Evolutionary conservation across 371 early-diverging fungal species (phyloP).

Genomic region (Haplosporangium sp.): DNA sequence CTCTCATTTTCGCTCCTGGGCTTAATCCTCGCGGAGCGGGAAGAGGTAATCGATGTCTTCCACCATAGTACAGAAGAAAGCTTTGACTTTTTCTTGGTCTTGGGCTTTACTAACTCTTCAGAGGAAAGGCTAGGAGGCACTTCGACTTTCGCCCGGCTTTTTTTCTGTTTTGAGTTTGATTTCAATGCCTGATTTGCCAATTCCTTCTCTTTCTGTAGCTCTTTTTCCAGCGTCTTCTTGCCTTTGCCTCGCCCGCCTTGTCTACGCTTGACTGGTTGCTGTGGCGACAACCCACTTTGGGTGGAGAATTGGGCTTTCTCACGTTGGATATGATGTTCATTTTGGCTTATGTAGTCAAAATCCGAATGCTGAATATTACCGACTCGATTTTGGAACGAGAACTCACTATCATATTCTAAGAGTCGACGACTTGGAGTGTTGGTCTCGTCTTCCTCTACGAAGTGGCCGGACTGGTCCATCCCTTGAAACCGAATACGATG

Average conservation of each 20-base stretch:
- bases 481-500: not conserved
- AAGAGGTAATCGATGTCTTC: not conserved
- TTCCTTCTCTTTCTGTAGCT: not conserved
- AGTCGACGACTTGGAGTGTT: not conserved
- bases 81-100: not conserved
- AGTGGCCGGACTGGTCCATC: not conserved
- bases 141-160: not conserved
- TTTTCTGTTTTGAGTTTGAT: not conserved
- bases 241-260: conserved; percentile 4
- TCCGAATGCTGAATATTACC: not conserved
- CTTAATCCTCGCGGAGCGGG: not conserved
- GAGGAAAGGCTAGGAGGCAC: not conserved
- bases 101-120: not conserved
- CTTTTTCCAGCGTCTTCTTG: conserved; percentile 12
- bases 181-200: not conserved
- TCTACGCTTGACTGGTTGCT: not conserved
- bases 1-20: not conserved
- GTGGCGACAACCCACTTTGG: not conserved
- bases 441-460: not conserved
- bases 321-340: not conserved
- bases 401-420: not conserved
- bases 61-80: not conserved
- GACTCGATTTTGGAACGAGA: not conserved
- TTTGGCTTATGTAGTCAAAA: not conserved
- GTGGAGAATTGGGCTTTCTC: not conserved